phyloP scores from a whole-genome alignment of 2,329 filamentous ascomycete species.

The Fusarium sp. region DNA sequence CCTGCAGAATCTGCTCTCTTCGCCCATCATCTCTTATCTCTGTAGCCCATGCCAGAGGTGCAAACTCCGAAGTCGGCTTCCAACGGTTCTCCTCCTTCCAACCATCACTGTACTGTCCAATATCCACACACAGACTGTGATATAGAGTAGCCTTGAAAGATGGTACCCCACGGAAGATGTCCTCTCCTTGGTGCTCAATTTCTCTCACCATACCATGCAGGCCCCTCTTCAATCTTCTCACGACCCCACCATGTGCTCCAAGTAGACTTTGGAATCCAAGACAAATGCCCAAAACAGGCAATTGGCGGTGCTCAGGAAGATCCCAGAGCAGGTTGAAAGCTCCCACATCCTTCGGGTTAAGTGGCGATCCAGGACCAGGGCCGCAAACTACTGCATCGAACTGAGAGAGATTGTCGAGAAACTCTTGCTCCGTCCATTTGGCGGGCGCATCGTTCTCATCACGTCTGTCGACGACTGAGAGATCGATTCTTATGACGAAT shows the following conservation, averaged over 20 bases:
- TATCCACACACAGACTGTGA: slow-evolving; percentile 71
- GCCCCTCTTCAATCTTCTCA: slow-evolving; percentile 76
- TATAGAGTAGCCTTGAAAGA: slow-evolving; percentile 80
- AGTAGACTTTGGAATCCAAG: slow-evolving; percentile 89
- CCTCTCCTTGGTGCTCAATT: slow-evolving; percentile 68
- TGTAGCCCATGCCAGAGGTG: slow-evolving; percentile 73
- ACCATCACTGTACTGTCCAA: slow-evolving; percentile 56
- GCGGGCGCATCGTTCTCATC: slow-evolving; percentile 9
- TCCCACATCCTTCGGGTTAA: slow-evolving; percentile 79
- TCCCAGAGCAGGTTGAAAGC: slow-evolving; percentile 83
- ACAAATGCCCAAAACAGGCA: slow-evolving; percentile 90
- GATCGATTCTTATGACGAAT: slow-evolving; percentile 56
- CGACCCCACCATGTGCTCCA: slow-evolving; percentile 72
- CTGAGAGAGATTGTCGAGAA: slow-evolving; percentile 56
- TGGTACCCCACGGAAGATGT: slow-evolving; percentile 74
- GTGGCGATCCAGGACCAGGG: slow-evolving; percentile 88
- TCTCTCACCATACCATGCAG: slow-evolving; percentile 83
- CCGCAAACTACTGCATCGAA: slow-evolving; percentile 92
- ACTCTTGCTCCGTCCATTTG: slow-evolving; percentile 59
- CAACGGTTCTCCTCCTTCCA: slow-evolving; percentile 52
- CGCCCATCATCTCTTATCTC: slow-evolving; percentile 55
- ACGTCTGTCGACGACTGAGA: slow-evolving; percentile 62
- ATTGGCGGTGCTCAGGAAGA: slow-evolving; percentile 65
- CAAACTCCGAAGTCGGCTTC: slow-evolving; percentile 58
- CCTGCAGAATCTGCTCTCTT: slow-evolving; percentile 77